Percentiles rank a stretch among this genome's conserved stretches.
Evolutionary conservation across 768 basidiomycete genomes (phyloP).

Genomic region (Boletus sp.): DNA sequence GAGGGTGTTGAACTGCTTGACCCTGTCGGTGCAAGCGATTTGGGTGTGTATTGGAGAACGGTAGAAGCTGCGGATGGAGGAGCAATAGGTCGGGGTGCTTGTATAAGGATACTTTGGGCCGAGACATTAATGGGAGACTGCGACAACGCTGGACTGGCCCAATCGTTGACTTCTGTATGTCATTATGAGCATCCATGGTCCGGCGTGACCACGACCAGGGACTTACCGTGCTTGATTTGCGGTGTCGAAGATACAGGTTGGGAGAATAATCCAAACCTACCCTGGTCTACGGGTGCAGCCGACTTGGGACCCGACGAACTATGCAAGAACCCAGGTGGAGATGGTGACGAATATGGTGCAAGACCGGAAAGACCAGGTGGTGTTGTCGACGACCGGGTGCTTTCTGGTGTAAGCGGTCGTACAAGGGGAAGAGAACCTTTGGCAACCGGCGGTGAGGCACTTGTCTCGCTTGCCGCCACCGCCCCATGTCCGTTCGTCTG

Average conservation of each 20-base stretch:
- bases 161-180: slow-evolving; percentile 22
- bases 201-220: background rate
- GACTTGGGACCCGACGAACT: slow-evolving; percentile 27
- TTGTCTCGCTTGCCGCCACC: background rate
- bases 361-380: slow-evolving; percentile 33
- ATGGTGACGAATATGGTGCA: slow-evolving; percentile 32
- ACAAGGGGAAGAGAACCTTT: slow-evolving; percentile 14
- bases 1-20: slow-evolving; percentile 29
- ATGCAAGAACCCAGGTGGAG: slow-evolving; percentile 35
- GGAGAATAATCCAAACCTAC: slow-evolving; percentile 17
- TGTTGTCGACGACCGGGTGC: slow-evolving; percentile 32
- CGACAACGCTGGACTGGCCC: slow-evolving; percentile 17
- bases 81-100: slow-evolving; percentile 27
- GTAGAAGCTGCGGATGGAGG: slow-evolving; percentile 33
- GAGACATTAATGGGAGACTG: slow-evolving; percentile 16
- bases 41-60: slow-evolving; percentile 28
- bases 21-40: slow-evolving; percentile 10
- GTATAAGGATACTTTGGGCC: slow-evolving; percentile 24
- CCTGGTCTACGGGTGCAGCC: slow-evolving; percentile 14
- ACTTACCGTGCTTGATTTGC: slow-evolving; percentile 30
- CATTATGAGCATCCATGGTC: background rate
- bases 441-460: slow-evolving; percentile 14
- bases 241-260: slow-evolving; percentile 21
- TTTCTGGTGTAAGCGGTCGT: slow-evolving; percentile 28
- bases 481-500: slow-evolving; percentile 27